Evolutionary conservation across 2,329 filamentous ascomycete genomes (phyloP).

Genomic region (Boeremia lycopersici): DNA sequence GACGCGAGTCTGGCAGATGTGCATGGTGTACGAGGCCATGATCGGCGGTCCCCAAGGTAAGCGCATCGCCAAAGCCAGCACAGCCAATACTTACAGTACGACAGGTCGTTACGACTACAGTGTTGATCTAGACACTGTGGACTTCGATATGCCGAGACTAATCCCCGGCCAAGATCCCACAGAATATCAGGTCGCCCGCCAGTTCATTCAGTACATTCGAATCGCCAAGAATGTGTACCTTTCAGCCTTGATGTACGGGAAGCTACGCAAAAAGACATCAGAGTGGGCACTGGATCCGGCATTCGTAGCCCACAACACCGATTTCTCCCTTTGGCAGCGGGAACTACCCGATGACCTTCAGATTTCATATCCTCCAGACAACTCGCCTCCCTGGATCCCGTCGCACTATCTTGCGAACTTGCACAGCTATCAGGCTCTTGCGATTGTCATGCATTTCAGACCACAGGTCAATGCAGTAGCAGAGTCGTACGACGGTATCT

Average conservation of each 20-base stretch:
- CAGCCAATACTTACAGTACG: constrained; percentile 10
- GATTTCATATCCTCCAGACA: constrained; percentile 77
- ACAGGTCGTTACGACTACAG: constrained; percentile 74
- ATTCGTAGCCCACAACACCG: constrained; percentile 78
- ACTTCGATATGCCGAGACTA: constrained; percentile 70
- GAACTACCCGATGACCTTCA: constrained; percentile 80
- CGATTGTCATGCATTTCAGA: constrained; percentile 83
- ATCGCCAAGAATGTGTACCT: constrained; percentile 78
- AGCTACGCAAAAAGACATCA: constrained; percentile 73
- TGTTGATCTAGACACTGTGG: constrained; percentile 75
- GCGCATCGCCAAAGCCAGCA: not conserved
- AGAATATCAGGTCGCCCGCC: constrained; percentile 78
- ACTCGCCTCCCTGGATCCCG: constrained; percentile 80
- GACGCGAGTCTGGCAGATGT: constrained; percentile 86
- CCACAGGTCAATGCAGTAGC: constrained; percentile 79
- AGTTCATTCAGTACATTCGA: constrained; percentile 81
- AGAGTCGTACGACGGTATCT: constrained; percentile 77
- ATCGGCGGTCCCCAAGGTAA: constrained; percentile 90
- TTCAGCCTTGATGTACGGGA: constrained; percentile 76
- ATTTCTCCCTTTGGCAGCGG: constrained; percentile 75
- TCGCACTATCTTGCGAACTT: constrained; percentile 89
- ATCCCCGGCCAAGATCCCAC: constrained; percentile 71
- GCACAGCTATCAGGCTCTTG: constrained; percentile 86
- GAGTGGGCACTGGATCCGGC: constrained; percentile 88
- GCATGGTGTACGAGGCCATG: constrained; percentile 88